Percentiles rank a stretch among this genome's conserved stretches.
These are phyloP conservation scores for Globisporangium sylvaticum DNA, from an alignment of 352 stramenopile species.

Conservation along the genomic window DNA sequence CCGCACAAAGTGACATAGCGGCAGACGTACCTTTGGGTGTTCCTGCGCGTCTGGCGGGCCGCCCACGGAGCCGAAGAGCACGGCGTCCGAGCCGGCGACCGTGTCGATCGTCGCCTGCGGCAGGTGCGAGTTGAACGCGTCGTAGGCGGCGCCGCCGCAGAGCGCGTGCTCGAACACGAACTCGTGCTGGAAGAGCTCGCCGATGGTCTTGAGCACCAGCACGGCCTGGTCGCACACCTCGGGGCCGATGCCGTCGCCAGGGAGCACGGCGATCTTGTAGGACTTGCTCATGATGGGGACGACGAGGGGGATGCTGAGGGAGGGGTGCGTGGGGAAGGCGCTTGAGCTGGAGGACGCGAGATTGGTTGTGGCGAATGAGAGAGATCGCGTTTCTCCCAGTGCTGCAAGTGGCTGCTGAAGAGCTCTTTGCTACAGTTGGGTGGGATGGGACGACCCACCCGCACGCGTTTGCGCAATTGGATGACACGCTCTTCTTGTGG, in stretches of 20 bases:
- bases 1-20: too few relatives aligned
- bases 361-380: conserved; percentile 13
- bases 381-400: not conserved
- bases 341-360: conserved; percentile 13
- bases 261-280: conserved; percentile 93
- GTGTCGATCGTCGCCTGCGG: conserved; percentile 92
- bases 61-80: conserved; percentile 97
- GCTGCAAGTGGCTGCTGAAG: not conserved
- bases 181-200: conserved; percentile 81
- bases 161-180: conserved; percentile 94
- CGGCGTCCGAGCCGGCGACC: conserved; percentile 86
- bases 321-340: not conserved
- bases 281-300: conserved; percentile 31
- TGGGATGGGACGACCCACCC: not conserved
- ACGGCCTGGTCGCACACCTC: conserved; percentile 96
- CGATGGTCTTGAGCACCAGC: conserved; percentile 84
- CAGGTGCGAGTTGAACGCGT: conserved; percentile 89
- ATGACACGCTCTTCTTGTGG: not conserved
- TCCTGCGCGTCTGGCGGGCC: conserved; percentile 91
- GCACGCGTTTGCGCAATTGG: conserved; percentile 7
- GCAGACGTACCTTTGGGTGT: conserved; percentile 77
- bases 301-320: not conserved
- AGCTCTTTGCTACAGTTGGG: not conserved
- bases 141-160: conserved; percentile 95
- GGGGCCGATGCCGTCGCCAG: conserved; percentile 98